Percentiles rank a stretch among this genome's conserved stretches.
Conservation (phyloP, 2,329 filamentous ascomycete genomes). For the Colletotrichum sp. region DNA sequence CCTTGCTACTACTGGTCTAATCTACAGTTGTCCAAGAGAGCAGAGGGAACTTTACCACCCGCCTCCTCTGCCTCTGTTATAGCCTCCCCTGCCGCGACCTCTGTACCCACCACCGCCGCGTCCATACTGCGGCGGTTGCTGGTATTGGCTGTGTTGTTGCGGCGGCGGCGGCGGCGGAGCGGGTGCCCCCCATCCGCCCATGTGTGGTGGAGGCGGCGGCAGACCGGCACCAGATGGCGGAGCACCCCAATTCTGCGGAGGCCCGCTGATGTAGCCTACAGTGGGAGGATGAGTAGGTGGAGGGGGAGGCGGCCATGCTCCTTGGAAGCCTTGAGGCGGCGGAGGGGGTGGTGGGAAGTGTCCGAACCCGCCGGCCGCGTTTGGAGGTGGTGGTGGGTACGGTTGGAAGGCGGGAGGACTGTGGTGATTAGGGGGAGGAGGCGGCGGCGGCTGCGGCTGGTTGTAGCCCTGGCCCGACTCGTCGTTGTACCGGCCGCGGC, state of each 20-base stretch:
- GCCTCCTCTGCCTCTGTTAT: slow-evolving; percentile 16
- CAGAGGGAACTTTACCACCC: neutral
- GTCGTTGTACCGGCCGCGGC: slow-evolving; percentile 3
- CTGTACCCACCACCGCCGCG: slow-evolving; percentile 10
- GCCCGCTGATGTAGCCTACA: slow-evolving; percentile 20
- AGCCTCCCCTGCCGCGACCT: slow-evolving; percentile 16
- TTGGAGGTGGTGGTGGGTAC: slow-evolving; percentile 24
- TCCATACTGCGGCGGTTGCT: slow-evolving; percentile 13
- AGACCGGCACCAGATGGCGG: slow-evolving; percentile 3
- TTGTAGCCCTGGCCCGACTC: neutral
- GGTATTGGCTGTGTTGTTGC: slow-evolving; percentile 6
- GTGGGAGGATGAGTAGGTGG: slow-evolving; percentile 34
- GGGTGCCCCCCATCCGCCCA: slow-evolving; percentile 7
- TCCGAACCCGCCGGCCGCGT: slow-evolving; percentile 27
- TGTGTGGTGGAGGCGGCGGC: neutral
- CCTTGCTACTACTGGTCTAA: neutral
- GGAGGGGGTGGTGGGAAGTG: slow-evolving; percentile 39
- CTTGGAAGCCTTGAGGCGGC: slow-evolving; percentile 42
- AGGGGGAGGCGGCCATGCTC: slow-evolving; percentile 46
- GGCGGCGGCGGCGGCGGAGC: slow-evolving; percentile 9
- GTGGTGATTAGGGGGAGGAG: slow-evolving; percentile 27
- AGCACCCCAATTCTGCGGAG: slow-evolving; percentile 23
- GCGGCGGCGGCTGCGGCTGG: slow-evolving; percentile 28
- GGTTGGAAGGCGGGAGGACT: neutral
- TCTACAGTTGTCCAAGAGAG: neutral